Conservation (phyloP, 139 green algal species). For the Microglena sp. region DNA sequence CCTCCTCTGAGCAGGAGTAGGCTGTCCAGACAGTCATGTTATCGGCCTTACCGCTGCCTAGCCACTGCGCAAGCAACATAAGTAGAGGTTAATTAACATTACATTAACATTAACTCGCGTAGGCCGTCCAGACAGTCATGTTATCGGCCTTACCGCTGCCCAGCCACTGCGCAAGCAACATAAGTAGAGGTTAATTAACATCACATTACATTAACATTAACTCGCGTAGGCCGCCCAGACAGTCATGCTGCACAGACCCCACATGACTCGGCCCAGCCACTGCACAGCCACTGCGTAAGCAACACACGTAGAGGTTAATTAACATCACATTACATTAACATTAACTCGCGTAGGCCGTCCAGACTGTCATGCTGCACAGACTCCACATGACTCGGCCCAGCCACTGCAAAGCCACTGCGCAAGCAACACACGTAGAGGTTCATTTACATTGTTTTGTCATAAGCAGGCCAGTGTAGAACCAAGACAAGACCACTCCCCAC, state of each 20-base stretch:
- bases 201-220: too few species aligned
- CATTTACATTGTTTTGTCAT: background rate
- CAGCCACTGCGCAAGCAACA: constrained; percentile 9
- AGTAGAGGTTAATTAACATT: background rate
- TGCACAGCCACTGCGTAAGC: background rate
- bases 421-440: constrained; percentile 14
- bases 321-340: too few species aligned
- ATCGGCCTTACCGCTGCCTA: background rate
- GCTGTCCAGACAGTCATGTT: constrained; percentile 16
- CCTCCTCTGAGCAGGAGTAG: constrained; percentile 35
- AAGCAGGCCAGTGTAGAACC: background rate
- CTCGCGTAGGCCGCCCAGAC: constrained; percentile 43
- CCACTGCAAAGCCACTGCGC: background rate
- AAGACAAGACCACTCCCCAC: background rate
- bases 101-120: too few species aligned
- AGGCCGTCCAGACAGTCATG: too few species aligned
- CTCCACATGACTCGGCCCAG: too few species aligned
- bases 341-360: too few species aligned
- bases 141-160: background rate
- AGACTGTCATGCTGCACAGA: too few species aligned
- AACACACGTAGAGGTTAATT: background rate
- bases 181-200: too few species aligned
- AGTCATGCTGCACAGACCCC: background rate
- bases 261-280: too few species aligned
- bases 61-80: background rate